phyloP scores from a whole-genome alignment of 768 basidiomycete genomes.

The Hortiboletus flavorubellus region DNA sequence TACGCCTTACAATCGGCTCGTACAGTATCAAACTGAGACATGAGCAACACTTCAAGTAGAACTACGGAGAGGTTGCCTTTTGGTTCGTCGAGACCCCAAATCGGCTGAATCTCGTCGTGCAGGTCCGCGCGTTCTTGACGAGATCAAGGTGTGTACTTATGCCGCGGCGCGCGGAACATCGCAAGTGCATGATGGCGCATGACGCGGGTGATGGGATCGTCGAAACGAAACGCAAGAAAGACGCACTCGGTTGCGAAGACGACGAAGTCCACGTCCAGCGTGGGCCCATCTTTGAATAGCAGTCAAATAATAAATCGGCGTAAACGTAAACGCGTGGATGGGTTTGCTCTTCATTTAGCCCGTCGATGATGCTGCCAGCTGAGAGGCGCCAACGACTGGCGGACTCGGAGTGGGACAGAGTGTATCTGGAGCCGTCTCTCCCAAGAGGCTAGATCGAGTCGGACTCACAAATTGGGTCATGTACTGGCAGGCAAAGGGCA shows the following conservation, averaged over 20 bases:
- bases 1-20: no score
- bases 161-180: background rate
- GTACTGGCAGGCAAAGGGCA: constrained; percentile 39
- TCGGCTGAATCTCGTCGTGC: background rate
- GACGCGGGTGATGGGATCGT: background rate
- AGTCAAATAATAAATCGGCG: constrained; percentile 4
- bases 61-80: constrained; percentile 60
- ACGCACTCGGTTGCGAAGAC: constrained; percentile 8
- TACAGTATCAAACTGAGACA: constrained; percentile 17
- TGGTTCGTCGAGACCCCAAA: constrained; percentile 28
- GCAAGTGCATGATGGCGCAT: background rate
- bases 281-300: constrained; percentile 21
- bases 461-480: no score
- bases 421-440: no score
- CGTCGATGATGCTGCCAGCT: constrained; percentile 40
- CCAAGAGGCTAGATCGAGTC: no score
- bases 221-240: background rate
- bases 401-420: no score
- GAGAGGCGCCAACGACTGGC: constrained; percentile 37
- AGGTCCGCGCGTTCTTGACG: background rate
- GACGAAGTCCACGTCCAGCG: constrained; percentile 42
- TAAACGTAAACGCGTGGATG: constrained; percentile 35
- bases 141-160: background rate
- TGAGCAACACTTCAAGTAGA: constrained; percentile 65
- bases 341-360: constrained; percentile 30